Evolutionary conservation across 768 basidiomycete genomes (phyloP).

Genomic region (Plicaturopsis crispa): DNA sequence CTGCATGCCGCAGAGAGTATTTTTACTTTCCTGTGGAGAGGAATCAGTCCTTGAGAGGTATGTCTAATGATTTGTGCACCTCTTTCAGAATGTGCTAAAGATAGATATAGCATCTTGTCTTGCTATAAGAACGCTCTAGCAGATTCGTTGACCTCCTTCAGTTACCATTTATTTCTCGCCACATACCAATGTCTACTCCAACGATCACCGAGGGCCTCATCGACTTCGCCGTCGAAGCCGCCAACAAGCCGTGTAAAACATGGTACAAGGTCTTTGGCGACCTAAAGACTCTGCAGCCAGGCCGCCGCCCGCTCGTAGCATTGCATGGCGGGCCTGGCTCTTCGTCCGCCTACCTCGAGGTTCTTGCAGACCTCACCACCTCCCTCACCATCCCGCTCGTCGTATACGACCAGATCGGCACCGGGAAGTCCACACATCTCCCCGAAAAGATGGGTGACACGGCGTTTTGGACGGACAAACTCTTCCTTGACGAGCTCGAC

Average conservation of each 20-base stretch:
- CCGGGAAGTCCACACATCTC: conserved; percentile 46
- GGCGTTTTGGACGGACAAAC: conserved; percentile 39
- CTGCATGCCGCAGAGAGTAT: no score
- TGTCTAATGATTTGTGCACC: no score
- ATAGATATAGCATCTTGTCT: no score
- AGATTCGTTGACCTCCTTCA: no score
- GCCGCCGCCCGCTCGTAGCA: conserved; percentile 35
- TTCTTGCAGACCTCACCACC: conserved; percentile 29
- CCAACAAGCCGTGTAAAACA: conserved; percentile 28
- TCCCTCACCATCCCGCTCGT: conserved; percentile 36
- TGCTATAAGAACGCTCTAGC: no score
- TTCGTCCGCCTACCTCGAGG: conserved; percentile 31
- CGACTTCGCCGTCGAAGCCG: conserved; percentile 16
- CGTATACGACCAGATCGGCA: conserved; percentile 51
- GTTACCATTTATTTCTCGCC: no score
- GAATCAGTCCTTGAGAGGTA: no score
- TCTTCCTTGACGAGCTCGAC: conserved; percentile 46
- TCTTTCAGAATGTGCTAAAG: no score
- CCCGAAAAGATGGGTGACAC: conserved; percentile 34
- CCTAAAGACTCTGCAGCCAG: conserved; percentile 23
- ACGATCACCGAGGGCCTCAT: conserved; percentile 18
- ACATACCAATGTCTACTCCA: conserved; percentile 19
- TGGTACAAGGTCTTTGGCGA: conserved; percentile 47
- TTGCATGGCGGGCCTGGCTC: conserved; percentile 51
- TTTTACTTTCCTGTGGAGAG: no score